Evolutionary conservation across 2,329 filamentous ascomycete genomes (phyloP).

Genomic region (Venturia pyrina): DNA sequence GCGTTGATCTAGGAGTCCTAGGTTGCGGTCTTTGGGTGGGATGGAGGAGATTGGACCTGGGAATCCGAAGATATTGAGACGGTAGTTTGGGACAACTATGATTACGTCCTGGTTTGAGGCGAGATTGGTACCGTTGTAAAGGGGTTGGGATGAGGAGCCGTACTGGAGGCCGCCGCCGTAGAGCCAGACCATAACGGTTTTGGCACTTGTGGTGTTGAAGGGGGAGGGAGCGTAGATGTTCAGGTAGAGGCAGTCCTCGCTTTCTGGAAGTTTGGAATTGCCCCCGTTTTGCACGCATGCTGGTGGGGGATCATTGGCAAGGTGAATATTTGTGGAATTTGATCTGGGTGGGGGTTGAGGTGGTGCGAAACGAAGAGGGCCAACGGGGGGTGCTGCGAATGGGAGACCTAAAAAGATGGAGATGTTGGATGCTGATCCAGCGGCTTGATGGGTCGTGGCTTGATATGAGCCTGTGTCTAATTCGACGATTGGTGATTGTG

Average conservation of each 20-base stretch:
- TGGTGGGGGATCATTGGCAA: not conserved
- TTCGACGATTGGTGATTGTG: not conserved
- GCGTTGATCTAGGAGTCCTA: slow-evolving; percentile 28
- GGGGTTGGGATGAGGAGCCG: slow-evolving; percentile 19
- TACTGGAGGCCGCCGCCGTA: slow-evolving; percentile 15
- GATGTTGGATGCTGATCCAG: not conserved
- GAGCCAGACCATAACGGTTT: slow-evolving; percentile 11
- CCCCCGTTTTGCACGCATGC: not conserved
- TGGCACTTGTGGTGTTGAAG: not conserved
- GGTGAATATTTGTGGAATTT: not conserved
- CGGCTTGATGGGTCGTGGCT: not conserved
- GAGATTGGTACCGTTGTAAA: slow-evolving; percentile 27
- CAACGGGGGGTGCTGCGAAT: slow-evolving; percentile 6
- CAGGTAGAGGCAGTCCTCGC: slow-evolving; percentile 12
- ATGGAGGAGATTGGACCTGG: slow-evolving; percentile 18
- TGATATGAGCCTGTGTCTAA: not conserved
- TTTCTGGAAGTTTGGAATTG: not conserved
- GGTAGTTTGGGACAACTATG: slow-evolving; percentile 27
- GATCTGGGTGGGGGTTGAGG: not conserved
- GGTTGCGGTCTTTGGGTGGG: slow-evolving; percentile 22
- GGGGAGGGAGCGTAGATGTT: slow-evolving; percentile 7
- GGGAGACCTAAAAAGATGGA: slow-evolving; percentile 8
- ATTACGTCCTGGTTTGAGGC: slow-evolving; percentile 28
- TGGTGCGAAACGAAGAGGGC: not conserved
- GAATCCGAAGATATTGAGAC: slow-evolving; percentile 17